These are phyloP conservation scores for Elsinoe australis DNA, from an alignment of 2,329 filamentous ascomycete genomes.

Conservation along the genomic window DNA sequence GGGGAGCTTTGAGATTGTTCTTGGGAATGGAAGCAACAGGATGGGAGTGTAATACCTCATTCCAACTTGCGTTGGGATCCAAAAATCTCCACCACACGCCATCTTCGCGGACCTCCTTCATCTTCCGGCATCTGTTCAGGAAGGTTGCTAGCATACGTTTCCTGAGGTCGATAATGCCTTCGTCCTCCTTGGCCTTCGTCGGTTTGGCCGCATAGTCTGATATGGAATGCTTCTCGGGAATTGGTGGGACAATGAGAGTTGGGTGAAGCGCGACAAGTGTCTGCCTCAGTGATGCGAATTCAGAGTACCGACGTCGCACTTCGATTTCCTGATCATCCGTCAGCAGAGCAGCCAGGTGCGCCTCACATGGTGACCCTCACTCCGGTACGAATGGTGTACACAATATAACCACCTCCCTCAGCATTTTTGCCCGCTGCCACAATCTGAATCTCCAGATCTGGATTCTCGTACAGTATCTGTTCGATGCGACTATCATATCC, in stretches of 20 bases:
- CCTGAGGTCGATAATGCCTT: constrained; percentile 89
- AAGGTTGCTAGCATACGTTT: constrained; percentile 98
- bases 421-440: constrained; percentile 91
- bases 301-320: constrained; percentile 89
- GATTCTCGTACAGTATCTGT: constrained; percentile 94
- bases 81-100: constrained; percentile 97
- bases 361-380: too few relatives aligned
- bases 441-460: constrained; percentile 81
- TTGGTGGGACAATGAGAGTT: constrained; percentile 89
- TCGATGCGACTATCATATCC: constrained; percentile 94
- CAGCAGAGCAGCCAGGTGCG: too few relatives aligned
- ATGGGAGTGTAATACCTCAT: constrained; percentile 87
- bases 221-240: constrained; percentile 98
- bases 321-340: constrained; percentile 67
- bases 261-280: constrained; percentile 88
- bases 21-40: constrained; percentile 89
- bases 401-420: constrained; percentile 88
- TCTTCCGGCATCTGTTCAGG: constrained; percentile 81
- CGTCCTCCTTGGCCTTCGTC: constrained; percentile 95
- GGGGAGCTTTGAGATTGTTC: constrained; percentile 89
- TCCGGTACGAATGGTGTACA: constrained; percentile 92
- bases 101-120: constrained; percentile 86
- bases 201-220: constrained; percentile 97
- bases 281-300: constrained; percentile 84
- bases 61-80: constrained; percentile 98